Conservation (phyloP, 2,329 filamentous ascomycete genomes). For the Hypoxylon sp. region DNA sequence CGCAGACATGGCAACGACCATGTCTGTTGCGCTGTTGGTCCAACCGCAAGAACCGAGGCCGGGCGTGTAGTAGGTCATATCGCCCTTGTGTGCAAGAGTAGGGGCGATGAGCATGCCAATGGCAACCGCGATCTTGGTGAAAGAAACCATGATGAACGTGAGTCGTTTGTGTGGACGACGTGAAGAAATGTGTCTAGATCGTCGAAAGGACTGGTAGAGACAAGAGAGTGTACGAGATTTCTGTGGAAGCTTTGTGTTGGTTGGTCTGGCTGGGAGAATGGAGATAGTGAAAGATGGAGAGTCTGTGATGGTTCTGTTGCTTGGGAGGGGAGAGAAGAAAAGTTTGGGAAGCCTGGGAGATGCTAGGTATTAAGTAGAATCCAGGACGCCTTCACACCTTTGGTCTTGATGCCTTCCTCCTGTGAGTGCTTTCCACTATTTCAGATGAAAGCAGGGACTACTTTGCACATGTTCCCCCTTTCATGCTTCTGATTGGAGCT, state of each 20-base stretch:
- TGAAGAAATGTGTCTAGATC: neutral
- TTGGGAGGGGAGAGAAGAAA: conserved; percentile 8
- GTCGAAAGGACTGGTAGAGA: conserved; percentile 7
- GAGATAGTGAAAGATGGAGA: neutral
- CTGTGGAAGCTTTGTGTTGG: conserved; percentile 5
- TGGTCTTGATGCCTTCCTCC: neutral
- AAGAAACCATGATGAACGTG: conserved; percentile 22
- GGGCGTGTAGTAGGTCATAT: conserved; percentile 46
- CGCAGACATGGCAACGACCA: conserved; percentile 45
- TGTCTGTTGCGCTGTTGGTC: conserved; percentile 35
- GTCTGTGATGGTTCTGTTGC: conserved; percentile 1
- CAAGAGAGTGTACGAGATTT: neutral
- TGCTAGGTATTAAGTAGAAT: conserved; percentile 18
- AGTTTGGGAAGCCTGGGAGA: neutral
- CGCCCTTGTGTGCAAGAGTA: conserved; percentile 36
- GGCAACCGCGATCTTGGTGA: conserved; percentile 34
- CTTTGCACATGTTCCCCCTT: neutral
- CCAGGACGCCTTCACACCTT: neutral
- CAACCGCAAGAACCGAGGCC: conserved; percentile 44
- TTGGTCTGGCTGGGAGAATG: neutral
- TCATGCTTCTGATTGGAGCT: conserved; percentile 1
- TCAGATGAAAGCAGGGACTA: neutral
- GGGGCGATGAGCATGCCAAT: conserved; percentile 30
- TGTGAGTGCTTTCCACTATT: neutral
- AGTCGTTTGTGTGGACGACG: neutral